Conservation (phyloP, 345 rosid species). For the Cardamine chenopodiifolia region DNA sequence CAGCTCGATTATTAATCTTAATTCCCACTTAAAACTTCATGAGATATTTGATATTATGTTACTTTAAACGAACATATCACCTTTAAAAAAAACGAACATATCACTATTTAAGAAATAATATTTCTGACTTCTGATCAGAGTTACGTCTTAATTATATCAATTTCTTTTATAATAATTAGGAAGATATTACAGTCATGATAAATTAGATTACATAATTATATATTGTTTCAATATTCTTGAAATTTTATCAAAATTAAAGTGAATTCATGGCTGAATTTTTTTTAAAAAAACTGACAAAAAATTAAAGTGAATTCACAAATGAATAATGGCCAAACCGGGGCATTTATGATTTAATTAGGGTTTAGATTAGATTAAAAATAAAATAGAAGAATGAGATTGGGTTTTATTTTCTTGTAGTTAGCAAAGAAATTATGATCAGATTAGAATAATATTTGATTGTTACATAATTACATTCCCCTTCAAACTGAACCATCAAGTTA, state of each 20-base stretch:
- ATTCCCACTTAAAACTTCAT: slow-evolving; percentile 9
- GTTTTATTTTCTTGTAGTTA: neutral
- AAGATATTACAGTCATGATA: neutral
- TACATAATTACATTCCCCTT: neutral
- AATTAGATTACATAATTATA: neutral
- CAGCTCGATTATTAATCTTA: slow-evolving; percentile 14
- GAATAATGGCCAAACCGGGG: slow-evolving; percentile 4
- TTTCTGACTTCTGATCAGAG: slow-evolving; percentile 14
- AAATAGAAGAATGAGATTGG: slow-evolving; percentile 4
- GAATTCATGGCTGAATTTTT: no score
- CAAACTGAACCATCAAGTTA: no score
- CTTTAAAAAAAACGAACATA: neutral
- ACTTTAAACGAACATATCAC: neutral
- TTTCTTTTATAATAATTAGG: neutral
- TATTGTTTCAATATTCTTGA: neutral
- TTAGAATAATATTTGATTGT: neutral
- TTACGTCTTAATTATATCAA: neutral
- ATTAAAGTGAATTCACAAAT: neutral
- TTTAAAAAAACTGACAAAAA: no score
- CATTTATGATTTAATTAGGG: neutral
- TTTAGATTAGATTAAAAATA: neutral
- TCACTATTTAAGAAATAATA: slow-evolving; percentile 3
- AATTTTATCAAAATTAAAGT: neutral
- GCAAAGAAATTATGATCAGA: neutral
- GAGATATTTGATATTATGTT: neutral